A percentile compares a stretch with the other conserved stretches of the same genome.
phyloP scores from a whole-genome alignment of 371 early-diverging fungal genomes.

The Actinomortierella ambigua region DNA sequence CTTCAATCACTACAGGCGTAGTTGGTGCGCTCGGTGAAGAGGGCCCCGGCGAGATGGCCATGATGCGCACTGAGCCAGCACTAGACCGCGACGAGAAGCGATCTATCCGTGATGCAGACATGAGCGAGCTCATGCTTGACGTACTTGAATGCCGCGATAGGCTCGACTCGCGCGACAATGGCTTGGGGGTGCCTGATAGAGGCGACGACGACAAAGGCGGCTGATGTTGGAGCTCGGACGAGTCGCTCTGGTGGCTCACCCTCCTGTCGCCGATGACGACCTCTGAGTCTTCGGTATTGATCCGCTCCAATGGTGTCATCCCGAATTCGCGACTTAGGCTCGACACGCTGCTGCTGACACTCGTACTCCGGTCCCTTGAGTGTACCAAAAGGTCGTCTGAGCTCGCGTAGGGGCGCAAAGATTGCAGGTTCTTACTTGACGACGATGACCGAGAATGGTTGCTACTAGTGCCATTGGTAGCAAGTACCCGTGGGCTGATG shows the following conservation, averaged over 20 bases:
- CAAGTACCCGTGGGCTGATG: conserved; percentile 10
- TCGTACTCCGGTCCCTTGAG: background rate
- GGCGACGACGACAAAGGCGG: too few species aligned
- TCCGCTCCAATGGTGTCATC: too few species aligned
- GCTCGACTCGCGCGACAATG: conserved; percentile 29
- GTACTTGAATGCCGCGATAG: conserved; percentile 20
- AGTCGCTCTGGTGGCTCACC: too few species aligned
- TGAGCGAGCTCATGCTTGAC: conserved; percentile 27
- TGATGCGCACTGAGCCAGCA: conserved; percentile 24
- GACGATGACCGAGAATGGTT: conserved; percentile 22
- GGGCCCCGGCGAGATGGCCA: conserved; percentile 25
- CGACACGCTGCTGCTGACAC: too few species aligned
- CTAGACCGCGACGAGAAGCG: conserved; percentile 21
- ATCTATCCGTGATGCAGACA: conserved; percentile 7
- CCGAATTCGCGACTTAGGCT: too few species aligned
- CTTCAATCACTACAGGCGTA: background rate
- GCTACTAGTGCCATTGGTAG: conserved; percentile 4
- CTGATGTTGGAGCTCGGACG: too few species aligned
- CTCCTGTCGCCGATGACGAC: background rate
- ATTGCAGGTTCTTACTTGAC: background rate
- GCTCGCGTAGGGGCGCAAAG: background rate
- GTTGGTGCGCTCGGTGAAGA: conserved; percentile 4
- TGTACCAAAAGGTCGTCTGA: conserved; percentile 15
- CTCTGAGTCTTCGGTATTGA: conserved; percentile 13
- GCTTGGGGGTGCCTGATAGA: too few species aligned